Conservation (phyloP, 2,329 filamentous ascomycete species). For the Sporothrix humicola region DNA sequence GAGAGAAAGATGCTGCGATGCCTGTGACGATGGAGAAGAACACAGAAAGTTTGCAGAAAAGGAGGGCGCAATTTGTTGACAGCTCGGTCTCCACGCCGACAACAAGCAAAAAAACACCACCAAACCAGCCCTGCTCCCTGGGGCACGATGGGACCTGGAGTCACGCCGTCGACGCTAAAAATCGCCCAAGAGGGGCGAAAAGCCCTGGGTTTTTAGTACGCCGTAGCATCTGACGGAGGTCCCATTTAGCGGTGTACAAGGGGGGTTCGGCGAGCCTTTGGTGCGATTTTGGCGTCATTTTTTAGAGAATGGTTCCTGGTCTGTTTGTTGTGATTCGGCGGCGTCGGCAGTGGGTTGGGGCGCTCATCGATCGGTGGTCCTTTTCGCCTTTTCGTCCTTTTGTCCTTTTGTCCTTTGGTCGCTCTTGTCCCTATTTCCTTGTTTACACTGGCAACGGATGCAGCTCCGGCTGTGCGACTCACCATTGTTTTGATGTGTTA, state of each 20-base stretch:
- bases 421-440: constrained; percentile 4
- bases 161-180: constrained; percentile 26
- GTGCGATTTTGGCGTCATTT: constrained; percentile 29
- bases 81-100: constrained; percentile 13
- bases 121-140: not conserved
- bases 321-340: not conserved
- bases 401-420: not conserved
- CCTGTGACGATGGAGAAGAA: not conserved
- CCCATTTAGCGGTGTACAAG: constrained; percentile 27
- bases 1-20: constrained; percentile 14
- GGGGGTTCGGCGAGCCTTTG: constrained; percentile 19
- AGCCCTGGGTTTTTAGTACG: constrained; percentile 25
- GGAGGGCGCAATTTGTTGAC: constrained; percentile 27
- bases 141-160: not conserved
- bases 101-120: constrained; percentile 19
- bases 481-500: constrained; percentile 29
- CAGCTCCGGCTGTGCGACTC: constrained; percentile 29
- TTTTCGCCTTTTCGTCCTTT: not conserved
- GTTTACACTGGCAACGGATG: constrained; percentile 29
- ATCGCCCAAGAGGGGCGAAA: not conserved
- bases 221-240: constrained; percentile 12
- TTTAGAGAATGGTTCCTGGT: constrained; percentile 24
- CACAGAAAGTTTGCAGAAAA: constrained; percentile 1
- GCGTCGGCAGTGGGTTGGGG: not conserved
- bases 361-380: not conserved